Base-by-base conservation (phyloP, 345 rosid species). In the Erucastrum elatum region DNA sequence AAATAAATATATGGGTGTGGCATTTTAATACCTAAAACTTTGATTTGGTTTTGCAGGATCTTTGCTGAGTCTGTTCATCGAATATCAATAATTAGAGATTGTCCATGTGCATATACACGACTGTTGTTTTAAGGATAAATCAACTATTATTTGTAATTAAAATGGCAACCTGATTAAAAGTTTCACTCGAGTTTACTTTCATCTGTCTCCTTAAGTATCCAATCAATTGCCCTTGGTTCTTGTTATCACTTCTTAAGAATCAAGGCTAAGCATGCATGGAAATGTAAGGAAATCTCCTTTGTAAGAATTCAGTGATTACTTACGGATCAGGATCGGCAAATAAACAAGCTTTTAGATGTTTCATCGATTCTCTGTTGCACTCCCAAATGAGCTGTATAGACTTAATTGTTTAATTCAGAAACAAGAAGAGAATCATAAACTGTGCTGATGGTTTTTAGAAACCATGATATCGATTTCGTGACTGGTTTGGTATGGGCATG, bases 61-160 rank as follows among this genome's bases (percentile, higher is more conserved):
- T 88, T 90, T 77, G 55, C 80, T 2, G 85, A 75, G 34, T 79
- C 86, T 10, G 94, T 82, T 67, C 75, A 84, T 63, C 84, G 91
- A 63, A 76, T 88, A 75, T 66, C 84, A 83, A 84, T 44, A 44
- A 44, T 44, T 44, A 44, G 51, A 44, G 51, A 44, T 44, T 44
- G n/a, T n/a, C 51, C 51, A n/a, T 44, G 51, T 44, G 51, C 51
- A 44, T 44, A 12, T 4, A 44, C 51, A 44, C 51, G 51, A n/a
- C 51, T 44, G 51, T 44, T 44, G 51, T 12, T 44, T n/a, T 44
- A 44, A 44, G 12, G 4, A 37, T 13, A 41, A 41, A 44, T n/a
- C n/a, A 44, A 12, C 12, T 44, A 2, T 44, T 44, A 44, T 44
- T 44, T 44, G 51, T 44, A 44, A 44, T 44, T 44, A 44, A 44